Evolutionary conservation across 2,329 filamentous ascomycete genomes (phyloP).

Genomic region (Stromatinia cepivora): DNA sequence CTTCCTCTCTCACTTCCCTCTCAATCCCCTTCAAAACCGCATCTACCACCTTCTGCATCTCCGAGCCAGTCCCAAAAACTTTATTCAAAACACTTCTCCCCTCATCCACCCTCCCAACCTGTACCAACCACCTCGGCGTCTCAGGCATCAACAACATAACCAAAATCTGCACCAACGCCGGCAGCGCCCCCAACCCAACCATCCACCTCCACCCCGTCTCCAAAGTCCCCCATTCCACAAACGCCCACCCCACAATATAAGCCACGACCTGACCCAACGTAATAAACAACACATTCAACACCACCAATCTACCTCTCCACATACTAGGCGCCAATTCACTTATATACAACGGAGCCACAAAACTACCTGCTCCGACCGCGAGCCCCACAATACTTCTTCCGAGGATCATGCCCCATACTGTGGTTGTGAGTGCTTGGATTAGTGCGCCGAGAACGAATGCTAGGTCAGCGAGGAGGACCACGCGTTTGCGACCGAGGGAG

Average conservation of each 20-base stretch:
- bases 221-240: slow-evolving; percentile 56
- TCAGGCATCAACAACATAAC: slow-evolving; percentile 78
- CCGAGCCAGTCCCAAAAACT: slow-evolving; percentile 56
- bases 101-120: slow-evolving; percentile 58
- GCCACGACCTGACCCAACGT: slow-evolving; percentile 87
- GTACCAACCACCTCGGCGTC: slow-evolving; percentile 84
- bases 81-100: slow-evolving; percentile 66
- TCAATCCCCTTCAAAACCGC: slow-evolving; percentile 68
- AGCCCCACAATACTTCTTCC: slow-evolving; percentile 70
- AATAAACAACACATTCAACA: slow-evolving; percentile 78
- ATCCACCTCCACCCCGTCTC: slow-evolving; percentile 82
- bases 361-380: slow-evolving; percentile 73
- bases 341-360: slow-evolving; percentile 86
- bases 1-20: slow-evolving; percentile 70
- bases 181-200: slow-evolving; percentile 80
- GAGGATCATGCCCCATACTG: slow-evolving; percentile 63
- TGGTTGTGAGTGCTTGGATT: slow-evolving; percentile 59
- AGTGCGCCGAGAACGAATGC: slow-evolving; percentile 70
- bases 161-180: slow-evolving; percentile 69
- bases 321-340: slow-evolving; percentile 78
- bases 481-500: slow-evolving; percentile 58
- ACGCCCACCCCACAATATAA: slow-evolving; percentile 78
- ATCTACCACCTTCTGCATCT: slow-evolving; percentile 52
- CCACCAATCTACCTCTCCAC: slow-evolving; percentile 77
- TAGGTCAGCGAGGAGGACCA: slow-evolving; percentile 63